Conservation (phyloP, 2,329 filamentous ascomycete genomes). For the Graphilbum ipis-grandicollis region DNA sequence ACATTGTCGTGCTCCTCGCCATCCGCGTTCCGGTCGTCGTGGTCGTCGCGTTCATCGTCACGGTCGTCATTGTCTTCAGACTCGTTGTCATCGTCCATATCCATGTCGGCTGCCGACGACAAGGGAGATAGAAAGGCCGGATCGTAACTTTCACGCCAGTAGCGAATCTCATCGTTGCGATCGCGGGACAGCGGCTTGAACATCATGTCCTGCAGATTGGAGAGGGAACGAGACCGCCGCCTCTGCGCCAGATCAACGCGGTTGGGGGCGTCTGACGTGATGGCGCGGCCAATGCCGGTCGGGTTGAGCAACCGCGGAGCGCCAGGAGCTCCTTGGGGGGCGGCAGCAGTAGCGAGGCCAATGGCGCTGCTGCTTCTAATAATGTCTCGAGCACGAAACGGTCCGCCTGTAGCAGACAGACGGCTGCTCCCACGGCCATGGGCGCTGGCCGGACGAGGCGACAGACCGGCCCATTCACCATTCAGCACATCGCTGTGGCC, state of each 20-base stretch:
- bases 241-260: slow-evolving; percentile 19
- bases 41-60: slow-evolving; percentile 13
- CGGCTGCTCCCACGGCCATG: slow-evolving; percentile 31
- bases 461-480: slow-evolving; percentile 32
- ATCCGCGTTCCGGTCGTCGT: slow-evolving; percentile 10
- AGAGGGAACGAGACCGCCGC: slow-evolving; percentile 42
- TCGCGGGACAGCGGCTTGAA: slow-evolving; percentile 22
- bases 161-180: slow-evolving; percentile 45
- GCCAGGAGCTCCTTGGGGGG: too few species aligned
- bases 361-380: not conserved
- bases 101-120: slow-evolving; percentile 20
- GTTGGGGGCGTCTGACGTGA: slow-evolving; percentile 32
- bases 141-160: slow-evolving; percentile 45
- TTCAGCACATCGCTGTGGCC: slow-evolving; percentile 12
- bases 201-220: slow-evolving; percentile 28
- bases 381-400: not conserved
- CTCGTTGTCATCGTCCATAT: slow-evolving; percentile 13
- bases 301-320: too few species aligned
- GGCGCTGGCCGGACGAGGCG: slow-evolving; percentile 42
- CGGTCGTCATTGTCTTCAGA: slow-evolving; percentile 6
- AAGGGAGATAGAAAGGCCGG: slow-evolving; percentile 30
- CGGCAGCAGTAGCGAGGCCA: too few species aligned
- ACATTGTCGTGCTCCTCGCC: not conserved
- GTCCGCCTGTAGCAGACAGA: slow-evolving; percentile 6
- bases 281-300: slow-evolving; percentile 42